Evolutionary conservation across 345 rosid genomes (phyloP), one percentile per base, ranked within the genome.

Genomic region (thale cress (Arabidopsis thaliana)): DNA sequence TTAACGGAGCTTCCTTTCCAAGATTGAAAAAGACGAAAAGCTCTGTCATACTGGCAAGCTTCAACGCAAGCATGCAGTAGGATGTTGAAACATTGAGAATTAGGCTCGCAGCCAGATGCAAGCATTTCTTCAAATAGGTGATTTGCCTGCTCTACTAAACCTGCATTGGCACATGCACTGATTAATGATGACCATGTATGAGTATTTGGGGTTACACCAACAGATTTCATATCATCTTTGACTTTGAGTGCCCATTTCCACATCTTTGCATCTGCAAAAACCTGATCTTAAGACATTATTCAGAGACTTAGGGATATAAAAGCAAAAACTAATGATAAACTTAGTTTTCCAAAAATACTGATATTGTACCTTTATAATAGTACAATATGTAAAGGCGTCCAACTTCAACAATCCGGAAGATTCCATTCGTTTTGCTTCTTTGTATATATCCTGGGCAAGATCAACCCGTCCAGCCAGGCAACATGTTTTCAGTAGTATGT

Each of bases 351-450:
- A 73, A 53, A 59, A 48, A 52, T 51, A 58, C n/a, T 3, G 9
- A 38, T 55, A 52, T 5, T 74, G 23, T 78, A 91, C 98, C 95
- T 90, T 94, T 69, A 94, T 82, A 52, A 94, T 86, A 13, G 96
- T 91, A 86, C 97, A 87, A 82, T 94, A 91, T 23, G 98, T 94
- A 83, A 87, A 90, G 52, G 85, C 87, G 59, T 91, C 98, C 85
- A 94, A 81, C 82, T 87, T 91, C 80, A 91, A 38, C 12, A 55
- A 69, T 72, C 88, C 90, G 11, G 85, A 63, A 22, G 85, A 85
- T 80, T 94, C 91, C 85, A 91, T 72, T 74, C 85, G 85, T 82
- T 75, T 87, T 72, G 88, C 89, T 84, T 88, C 93, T 69, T 77
- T 74, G 65, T 90, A 94, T 59, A 94, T 87, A 42, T 87, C 90